Evolutionary conservation across 805 yeast species (phyloP), one percentile per base, ranked within the genome.

Genomic region (Spencermartinsiella europaea): DNA sequence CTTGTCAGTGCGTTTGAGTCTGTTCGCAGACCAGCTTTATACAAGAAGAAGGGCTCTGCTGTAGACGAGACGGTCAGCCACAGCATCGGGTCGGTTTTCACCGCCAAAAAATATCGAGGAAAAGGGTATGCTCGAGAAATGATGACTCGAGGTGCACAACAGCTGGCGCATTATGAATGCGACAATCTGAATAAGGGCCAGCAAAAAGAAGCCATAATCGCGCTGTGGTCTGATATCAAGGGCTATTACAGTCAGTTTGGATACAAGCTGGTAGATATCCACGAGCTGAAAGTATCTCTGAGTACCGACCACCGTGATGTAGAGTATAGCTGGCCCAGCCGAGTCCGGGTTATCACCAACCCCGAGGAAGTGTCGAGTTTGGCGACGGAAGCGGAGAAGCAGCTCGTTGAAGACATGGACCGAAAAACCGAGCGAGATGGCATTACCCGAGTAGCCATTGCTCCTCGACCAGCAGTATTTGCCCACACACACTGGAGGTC

Each of bases 211-310:
- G 49, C 62, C 19, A 60, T 73, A 14, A 62, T 72, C 33, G 68
- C 70, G 35, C 70, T 87, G 43, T 86, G 85, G 71, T 82, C 91
- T 51, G 93, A 82, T 41, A 78, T 85, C 17, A 91, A 85, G 14
- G 74, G 71, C 27, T 85, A 74, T 54, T 88, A 88, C 62, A 66
- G 71, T 33, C 67, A 71, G 51, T 77, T 82, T 52, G 95, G 90
- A 4, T 66, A 55, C 53, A 40, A 51, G 31, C 33, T 37, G 21
- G 49, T 55, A 21, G 51, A 49, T 12, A 35, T 38, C n/a, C 16
- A 21, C 3, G 59, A 58, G 46, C 31, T 50, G 28, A 44, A 41
- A 21, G 16, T 51, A 14, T 10, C 15, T 7, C 8, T 38, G 22
- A 22, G 25, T 21, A 22, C 27, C 28, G 28, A 40, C 38, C 34